phyloP scores from a whole-genome alignment of 164 flowering plant genomes.

The Santalum album region DNA sequence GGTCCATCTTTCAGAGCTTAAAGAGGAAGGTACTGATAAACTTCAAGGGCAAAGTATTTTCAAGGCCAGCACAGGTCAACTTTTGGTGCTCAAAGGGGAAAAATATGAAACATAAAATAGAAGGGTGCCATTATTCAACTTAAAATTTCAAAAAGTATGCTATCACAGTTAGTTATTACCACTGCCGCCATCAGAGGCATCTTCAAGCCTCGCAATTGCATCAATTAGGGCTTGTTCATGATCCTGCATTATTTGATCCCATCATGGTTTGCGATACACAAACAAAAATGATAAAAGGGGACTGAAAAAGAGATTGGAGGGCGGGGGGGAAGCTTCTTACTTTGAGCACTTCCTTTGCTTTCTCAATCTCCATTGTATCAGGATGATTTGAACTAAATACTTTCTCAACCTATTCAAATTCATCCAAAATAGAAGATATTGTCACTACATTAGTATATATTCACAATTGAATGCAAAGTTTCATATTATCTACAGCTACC shows the following conservation, averaged over 20 bases:
- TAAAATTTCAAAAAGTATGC: neutral
- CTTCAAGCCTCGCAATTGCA: conserved; percentile 41
- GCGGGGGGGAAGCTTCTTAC: conserved; percentile 21
- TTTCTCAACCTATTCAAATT: conserved; percentile 45
- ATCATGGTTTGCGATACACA: conserved; percentile 1
- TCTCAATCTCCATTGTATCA: conserved; percentile 48
- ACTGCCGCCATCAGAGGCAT: conserved; percentile 50
- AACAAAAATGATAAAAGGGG: neutral
- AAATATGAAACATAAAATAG: conserved; percentile 12
- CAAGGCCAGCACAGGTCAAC: conserved; percentile 6
- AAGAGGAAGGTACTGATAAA: too few species aligned
- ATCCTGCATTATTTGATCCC: conserved; percentile 21
- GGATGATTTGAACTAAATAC: conserved; percentile 46
- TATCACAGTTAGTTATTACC: conserved; percentile 32
- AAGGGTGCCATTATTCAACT: neutral
- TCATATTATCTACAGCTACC: too few species aligned
- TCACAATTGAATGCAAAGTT: too few species aligned
- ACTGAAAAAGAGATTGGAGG: neutral
- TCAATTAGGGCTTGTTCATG: conserved; percentile 40
- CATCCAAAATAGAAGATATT: neutral
- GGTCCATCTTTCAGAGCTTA: too few species aligned
- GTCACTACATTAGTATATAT: too few species aligned
- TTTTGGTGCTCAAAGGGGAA: conserved; percentile 7
- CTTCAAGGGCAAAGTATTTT: conserved; percentile 7
- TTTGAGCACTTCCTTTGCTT: conserved; percentile 54